Evolutionary conservation across 2,329 filamentous ascomycete species (phyloP).

Genomic region (Talaromyces sp.): DNA sequence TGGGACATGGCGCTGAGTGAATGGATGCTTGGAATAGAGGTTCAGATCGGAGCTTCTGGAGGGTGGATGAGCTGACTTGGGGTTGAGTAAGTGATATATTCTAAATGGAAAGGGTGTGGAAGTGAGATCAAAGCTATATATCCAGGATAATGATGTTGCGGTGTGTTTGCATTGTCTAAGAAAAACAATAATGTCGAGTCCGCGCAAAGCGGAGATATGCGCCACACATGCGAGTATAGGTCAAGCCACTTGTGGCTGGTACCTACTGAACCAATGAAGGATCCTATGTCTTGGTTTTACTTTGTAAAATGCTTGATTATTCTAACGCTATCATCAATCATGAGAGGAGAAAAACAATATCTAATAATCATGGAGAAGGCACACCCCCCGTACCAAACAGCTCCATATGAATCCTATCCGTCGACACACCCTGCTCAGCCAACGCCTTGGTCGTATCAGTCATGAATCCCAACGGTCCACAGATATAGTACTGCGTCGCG

Average conservation of each 20-base stretch:
- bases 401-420: conserved; percentile 52
- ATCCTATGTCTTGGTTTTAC: no score
- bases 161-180: background rate
- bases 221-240: background rate
- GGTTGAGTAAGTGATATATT: background rate
- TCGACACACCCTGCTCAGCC: conserved; percentile 7
- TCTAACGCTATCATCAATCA: conserved; percentile 7
- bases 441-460: background rate
- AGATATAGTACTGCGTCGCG: conserved; percentile 65
- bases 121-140: background rate
- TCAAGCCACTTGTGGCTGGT: conserved; percentile 1
- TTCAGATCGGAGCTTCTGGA: background rate
- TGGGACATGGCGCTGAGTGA: background rate
- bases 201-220: background rate
- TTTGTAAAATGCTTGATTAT: background rate
- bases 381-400: conserved; percentile 60
- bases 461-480: conserved; percentile 71
- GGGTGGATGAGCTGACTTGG: background rate
- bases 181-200: background rate
- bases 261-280: no score
- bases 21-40: background rate
- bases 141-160: background rate
- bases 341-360: conserved; percentile 1
- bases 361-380: conserved; percentile 13
- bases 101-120: background rate